Conservation (phyloP, 1,284 basidiomycete species). For the Cutaneotrichosporon daszewskae region DNA sequence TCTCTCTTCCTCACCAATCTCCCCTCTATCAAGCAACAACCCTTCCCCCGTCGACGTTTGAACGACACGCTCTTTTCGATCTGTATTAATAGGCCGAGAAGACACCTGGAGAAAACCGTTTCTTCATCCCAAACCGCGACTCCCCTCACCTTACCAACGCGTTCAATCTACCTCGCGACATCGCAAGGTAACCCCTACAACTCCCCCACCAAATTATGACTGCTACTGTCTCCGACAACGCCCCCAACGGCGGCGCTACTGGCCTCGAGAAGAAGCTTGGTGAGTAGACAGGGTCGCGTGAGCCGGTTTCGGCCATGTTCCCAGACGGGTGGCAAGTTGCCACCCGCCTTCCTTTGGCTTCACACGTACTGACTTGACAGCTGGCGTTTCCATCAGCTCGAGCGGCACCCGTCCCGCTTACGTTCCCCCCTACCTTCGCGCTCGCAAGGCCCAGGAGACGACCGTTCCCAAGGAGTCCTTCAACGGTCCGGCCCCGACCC, state of each 20-base stretch:
- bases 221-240: slow-evolving; percentile 28
- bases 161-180: slow-evolving; percentile 3
- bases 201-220: slow-evolving; percentile 33
- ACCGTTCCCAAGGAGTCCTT: slow-evolving; percentile 10
- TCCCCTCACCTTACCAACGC: not conserved
- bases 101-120: slow-evolving; percentile 6
- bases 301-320: not conserved
- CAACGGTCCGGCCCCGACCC: slow-evolving; percentile 21
- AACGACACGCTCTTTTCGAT: slow-evolving; percentile 19
- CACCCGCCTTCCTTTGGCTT: slow-evolving; percentile 1
- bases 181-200: slow-evolving; percentile 8
- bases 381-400: slow-evolving; percentile 41
- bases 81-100: slow-evolving; percentile 22
- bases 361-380: slow-evolving; percentile 3
- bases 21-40: not conserved
- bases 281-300: slow-evolving; percentile 48
- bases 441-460: slow-evolving; percentile 39
- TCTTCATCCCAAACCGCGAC: not conserved
- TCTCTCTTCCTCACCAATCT: slow-evolving; percentile 1
- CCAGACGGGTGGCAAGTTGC: not conserved
- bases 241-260: slow-evolving; percentile 52
- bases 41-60: slow-evolving; percentile 1
- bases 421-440: slow-evolving; percentile 83
- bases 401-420: slow-evolving; percentile 64
- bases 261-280: slow-evolving; percentile 77